These are phyloP conservation scores for Coemansia sp. DNA, from an alignment of 192 early-diverging fungal species.

Conservation along the genomic window DNA sequence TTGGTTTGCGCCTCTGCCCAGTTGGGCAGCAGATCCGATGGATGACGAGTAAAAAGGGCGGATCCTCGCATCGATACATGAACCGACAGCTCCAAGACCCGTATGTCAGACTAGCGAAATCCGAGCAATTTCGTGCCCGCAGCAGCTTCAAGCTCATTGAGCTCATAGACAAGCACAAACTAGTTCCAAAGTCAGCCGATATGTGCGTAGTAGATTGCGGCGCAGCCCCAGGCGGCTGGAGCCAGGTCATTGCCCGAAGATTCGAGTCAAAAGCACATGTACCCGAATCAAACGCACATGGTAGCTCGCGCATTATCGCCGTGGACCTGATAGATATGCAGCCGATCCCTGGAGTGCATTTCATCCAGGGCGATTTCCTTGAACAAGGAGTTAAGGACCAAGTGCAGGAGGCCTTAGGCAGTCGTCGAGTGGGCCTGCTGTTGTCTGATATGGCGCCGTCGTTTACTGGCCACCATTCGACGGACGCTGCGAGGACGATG, in stretches of 20 bases:
- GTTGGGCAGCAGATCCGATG: background rate
- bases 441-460: conserved; percentile 83
- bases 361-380: conserved; percentile 74
- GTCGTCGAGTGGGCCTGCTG: conserved; percentile 52
- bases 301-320: conserved; percentile 56
- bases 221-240: conserved; percentile 80
- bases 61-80: conserved; percentile 64
- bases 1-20: background rate
- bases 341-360: conserved; percentile 64
- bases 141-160: conserved; percentile 76
- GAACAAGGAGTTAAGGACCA: conserved; percentile 38
- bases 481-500: conserved; percentile 69
- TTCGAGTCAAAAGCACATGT: background rate
- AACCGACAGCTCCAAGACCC: conserved; percentile 67
- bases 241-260: conserved; percentile 64
- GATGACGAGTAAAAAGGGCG: conserved; percentile 41
- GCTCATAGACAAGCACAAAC: conserved; percentile 58
- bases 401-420: conserved; percentile 36
- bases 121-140: conserved; percentile 68
- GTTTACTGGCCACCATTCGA: conserved; percentile 70
- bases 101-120: conserved; percentile 63
- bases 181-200: conserved; percentile 19
- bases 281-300: background rate
- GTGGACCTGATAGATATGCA: conserved; percentile 74
- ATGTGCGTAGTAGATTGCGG: conserved; percentile 66